Percentiles rank a stretch among this genome's conserved stretches.
Evolutionary conservation across 495 filamentous ascomycete genomes (phyloP).

Genomic region (Podospora pseudopauciseta): DNA sequence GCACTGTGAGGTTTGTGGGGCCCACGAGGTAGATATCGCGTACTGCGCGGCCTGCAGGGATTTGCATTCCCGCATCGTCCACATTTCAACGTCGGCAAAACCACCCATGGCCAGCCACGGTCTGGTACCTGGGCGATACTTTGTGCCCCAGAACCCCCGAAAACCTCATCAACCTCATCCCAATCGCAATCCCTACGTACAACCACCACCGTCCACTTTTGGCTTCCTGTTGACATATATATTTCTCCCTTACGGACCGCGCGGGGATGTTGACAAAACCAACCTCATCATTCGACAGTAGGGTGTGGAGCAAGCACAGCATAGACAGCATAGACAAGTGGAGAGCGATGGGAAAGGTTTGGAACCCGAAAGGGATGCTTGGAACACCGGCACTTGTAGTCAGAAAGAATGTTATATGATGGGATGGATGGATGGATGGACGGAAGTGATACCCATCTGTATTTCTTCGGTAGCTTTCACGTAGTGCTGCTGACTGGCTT

Average conservation of each 20-base stretch:
- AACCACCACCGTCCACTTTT: neutral
- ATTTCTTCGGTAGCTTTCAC: neutral
- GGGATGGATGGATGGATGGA: neutral
- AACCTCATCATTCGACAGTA: neutral
- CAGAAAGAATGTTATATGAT: neutral
- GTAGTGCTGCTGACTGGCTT: conserved; percentile 6
- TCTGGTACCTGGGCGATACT: conserved; percentile 24
- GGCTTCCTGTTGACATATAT: neutral
- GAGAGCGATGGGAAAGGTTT: neutral
- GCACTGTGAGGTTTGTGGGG: conserved; percentile 15
- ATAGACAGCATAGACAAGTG: neutral
- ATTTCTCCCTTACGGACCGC: neutral
- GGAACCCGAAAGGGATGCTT: neutral
- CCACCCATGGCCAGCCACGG: conserved; percentile 29
- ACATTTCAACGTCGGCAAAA: conserved; percentile 32
- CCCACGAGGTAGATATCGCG: conserved; percentile 23
- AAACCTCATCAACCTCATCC: conserved; percentile 25
- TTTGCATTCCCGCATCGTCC: conserved; percentile 29
- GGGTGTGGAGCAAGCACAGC: neutral
- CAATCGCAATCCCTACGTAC: conserved; percentile 3
- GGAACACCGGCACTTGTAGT: neutral
- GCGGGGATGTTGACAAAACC: neutral
- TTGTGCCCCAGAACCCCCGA: conserved; percentile 18
- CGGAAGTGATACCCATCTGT: neutral
- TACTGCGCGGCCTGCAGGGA: conserved; percentile 26